Base-by-base conservation (phyloP, 805 yeast species). In the Nakazawaea laoshanensis region DNA sequence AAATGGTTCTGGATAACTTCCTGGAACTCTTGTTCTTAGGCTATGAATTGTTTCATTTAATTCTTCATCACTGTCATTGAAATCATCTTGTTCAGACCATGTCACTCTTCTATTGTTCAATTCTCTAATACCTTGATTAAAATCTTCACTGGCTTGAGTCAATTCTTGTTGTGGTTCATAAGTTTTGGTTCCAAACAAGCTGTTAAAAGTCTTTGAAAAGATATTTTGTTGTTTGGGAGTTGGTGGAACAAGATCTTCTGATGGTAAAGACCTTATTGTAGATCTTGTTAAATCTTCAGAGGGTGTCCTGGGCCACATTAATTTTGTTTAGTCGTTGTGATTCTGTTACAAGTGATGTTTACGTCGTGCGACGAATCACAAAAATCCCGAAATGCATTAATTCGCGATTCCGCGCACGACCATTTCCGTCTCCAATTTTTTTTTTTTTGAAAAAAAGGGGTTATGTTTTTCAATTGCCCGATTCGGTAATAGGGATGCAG, bases 21-120 rank as follows among this genome's bases (percentile, higher is more conserved):
- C 39, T 4, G 39, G 39, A 3, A 35, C 10, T 9, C 5, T 7
- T 9, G 26, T 4, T n/a, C 31, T 13, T 16, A 36, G 23, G 16
- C 35, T 30, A 11, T 31, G 13, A 11, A 31, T 6, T 10, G 39
- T 36, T 19, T 36, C 35, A 22, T 27, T 31, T 9, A 36, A 3
- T 11, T 36, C 39, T 14, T 27, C 29, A 31, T 36, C 39, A 9
- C 35, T 31, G 14, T 36, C 39, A 20, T 22, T 15, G 24, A 31
- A 31, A 9, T 31, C 34, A 16, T 31, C 29, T n/a, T n/a, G 7
- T n/a, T 24, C 12, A 7, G 7, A 24, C n/a, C n/a, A n/a, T n/a
- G n/a, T n/a, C n/a, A n/a, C n/a, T 24, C 26, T 24, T 7, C 12
- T 24, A n/a, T 23, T 6, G 12, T 26, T 19, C 13, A 32, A 32